Base-by-base conservation (phyloP, 2,329 filamentous ascomycete genomes). In the Phialocephala subalpina region DNA sequence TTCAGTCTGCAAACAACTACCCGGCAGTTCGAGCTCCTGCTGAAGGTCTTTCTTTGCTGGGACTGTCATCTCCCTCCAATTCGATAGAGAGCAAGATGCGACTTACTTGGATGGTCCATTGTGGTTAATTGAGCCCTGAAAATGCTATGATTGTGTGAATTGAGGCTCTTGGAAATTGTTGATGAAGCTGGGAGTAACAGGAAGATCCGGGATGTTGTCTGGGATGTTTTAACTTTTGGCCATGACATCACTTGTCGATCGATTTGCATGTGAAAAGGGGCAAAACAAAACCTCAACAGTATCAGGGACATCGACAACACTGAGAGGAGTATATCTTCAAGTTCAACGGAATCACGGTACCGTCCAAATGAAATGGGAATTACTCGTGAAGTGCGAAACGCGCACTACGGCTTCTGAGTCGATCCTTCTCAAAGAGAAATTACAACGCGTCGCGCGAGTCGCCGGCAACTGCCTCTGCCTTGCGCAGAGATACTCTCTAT, bases 41-140 rank as follows among this genome's bases (percentile, higher is more conserved):
- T n/a, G n/a, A n/a, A 42, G 40, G 12, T 16, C 40, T 18, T n/a
- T 42, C 40, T n/a, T 42, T 2, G 16, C 16, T 18, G n/a, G 40
- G 40, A 42, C 40, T n/a, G 2, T 42, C n/a, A n/a, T 22, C n/a
- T 25, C n/a, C 3, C 45, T 25, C 6, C 3, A 22, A 53, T 29
- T 18, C 5, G 5, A 29, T 18, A 18, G 18, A 14, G 3, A 49
- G 49, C 18, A 14, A 33, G 12, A 14, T 16, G 27, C 4, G 16
- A 67, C 71, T 66, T 77, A 82, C 81, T 80, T 76, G 81, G 81
- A 63, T 81, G 75, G 69, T 83, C 81, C 80, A 81, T 81, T 56
- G 9, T 70, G 61, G 29, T 60, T 11, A 36, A 42, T 49, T 20
- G 58, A 36, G 55, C 29, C 22, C 8, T 14, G 16, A 12, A 56